phyloP scores from a whole-genome alignment of 73 alveolate genomes.

The Symbiodinium natans region DNA sequence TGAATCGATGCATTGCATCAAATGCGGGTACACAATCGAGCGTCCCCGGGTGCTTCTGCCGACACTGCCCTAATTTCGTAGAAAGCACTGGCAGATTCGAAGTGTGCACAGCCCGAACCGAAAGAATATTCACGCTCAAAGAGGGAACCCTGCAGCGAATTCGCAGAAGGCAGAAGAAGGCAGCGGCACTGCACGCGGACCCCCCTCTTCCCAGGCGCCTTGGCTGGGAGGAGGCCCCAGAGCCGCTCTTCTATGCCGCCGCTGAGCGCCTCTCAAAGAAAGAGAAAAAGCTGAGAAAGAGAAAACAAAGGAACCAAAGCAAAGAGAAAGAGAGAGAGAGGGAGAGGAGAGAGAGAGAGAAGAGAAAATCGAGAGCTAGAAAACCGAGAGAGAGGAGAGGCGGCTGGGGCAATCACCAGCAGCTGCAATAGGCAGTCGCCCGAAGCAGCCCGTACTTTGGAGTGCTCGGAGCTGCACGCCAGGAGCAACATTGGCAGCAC shows the following conservation, averaged over 20 bases:
- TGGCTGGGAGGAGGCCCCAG: conserved; percentile 34
- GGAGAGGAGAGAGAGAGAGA: neutral
- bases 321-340: neutral
- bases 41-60: too few species aligned
- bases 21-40: too few species aligned
- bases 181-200: too few species aligned
- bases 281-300: too few species aligned
- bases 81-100: too few species aligned
- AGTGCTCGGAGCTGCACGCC: conserved; percentile 52
- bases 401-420: neutral
- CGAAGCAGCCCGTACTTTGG: conserved; percentile 35
- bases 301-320: too few species aligned
- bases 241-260: conserved; percentile 65
- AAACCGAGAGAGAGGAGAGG: neutral
- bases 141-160: too few species aligned
- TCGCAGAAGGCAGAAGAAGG: too few species aligned
- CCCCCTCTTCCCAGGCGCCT: neutral
- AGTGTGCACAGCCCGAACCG: too few species aligned
- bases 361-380: neutral
- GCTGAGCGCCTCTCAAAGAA: neutral
- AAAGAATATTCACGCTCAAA: too few species aligned
- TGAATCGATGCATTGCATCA: too few species aligned
- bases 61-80: too few species aligned
- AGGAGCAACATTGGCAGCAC: conserved; percentile 78
- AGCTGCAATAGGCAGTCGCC: conserved; percentile 33